Percentiles rank a stretch among this genome's conserved stretches.
These are phyloP conservation scores for Eutrema yunnanense DNA, from an alignment of 345 rosid genomes.

Conservation along the genomic window DNA sequence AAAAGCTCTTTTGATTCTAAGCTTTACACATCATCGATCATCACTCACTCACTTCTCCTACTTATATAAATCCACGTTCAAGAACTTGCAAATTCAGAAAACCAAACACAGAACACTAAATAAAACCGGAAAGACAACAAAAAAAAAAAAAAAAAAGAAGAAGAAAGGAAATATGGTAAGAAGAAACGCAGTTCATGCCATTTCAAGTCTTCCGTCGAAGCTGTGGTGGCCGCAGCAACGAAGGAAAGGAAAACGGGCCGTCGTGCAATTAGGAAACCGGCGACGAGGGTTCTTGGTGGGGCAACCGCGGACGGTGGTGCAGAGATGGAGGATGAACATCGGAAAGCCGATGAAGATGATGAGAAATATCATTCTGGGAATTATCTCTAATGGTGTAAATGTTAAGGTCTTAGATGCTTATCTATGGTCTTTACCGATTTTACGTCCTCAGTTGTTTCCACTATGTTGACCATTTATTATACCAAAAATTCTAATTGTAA, in stretches of 20 bases:
- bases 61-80: slow-evolving; percentile 15
- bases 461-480: slow-evolving; percentile 42
- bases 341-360: slow-evolving; percentile 46
- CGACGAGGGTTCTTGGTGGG: slow-evolving; percentile 61
- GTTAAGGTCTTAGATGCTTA: slow-evolving; percentile 36
- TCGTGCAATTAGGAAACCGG: slow-evolving; percentile 64
- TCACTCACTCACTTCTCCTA: slow-evolving; percentile 19
- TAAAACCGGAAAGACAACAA: not conserved
- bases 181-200: slow-evolving; percentile 20
- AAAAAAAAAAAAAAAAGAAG: not conserved
- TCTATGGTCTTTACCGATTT: slow-evolving; percentile 51
- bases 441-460: slow-evolving; percentile 78
- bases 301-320: slow-evolving; percentile 43
- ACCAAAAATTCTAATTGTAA: not conserved
- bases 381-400: slow-evolving; percentile 37
- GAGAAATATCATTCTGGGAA: slow-evolving; percentile 57
- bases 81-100: not conserved
- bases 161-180: slow-evolving; percentile 13
- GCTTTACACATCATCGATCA: slow-evolving; percentile 29
- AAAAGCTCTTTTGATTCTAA: slow-evolving; percentile 20
- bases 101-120: not conserved
- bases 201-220: slow-evolving; percentile 15
- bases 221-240: slow-evolving; percentile 41
- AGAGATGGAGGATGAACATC: slow-evolving; percentile 57
- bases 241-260: slow-evolving; percentile 42